Base-by-base conservation (phyloP, 2,329 filamentous ascomycete genomes). In the Cladophialophora chaetospira region DNA sequence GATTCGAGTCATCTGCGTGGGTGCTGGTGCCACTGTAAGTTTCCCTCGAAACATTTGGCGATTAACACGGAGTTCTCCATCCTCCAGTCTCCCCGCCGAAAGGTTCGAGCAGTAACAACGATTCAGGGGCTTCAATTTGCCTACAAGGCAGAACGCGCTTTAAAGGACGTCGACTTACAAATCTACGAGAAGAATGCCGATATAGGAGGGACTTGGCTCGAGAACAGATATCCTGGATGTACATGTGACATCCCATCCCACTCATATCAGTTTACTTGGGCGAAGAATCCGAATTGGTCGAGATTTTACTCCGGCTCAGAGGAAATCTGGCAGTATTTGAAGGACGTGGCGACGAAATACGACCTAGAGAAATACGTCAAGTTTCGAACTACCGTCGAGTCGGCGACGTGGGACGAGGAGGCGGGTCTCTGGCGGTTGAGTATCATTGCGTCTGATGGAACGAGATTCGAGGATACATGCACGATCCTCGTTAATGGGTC, bases 181-280 rank as follows among this genome's bases (percentile, higher is more conserved):
- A 66, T 69, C 17, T 69, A 67, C 17, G 67, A 69, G 46, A 63
- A 63, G 56, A 69, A 70, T 23, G 31, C 35, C 10, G 67, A 69
- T 8, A 33, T 71, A 19, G 69, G 69, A 3, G 69, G 69, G 1
- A 69, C 69, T 5, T 71, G 69, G 69, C 58, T 64, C 3, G 67
- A 67, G 57, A 71, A 71, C 54, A 38, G 60, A 8, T 71, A 70
- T 51, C 68, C 67, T 6, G 69, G 70, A 6, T 70, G 69, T 58
- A 60, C 58, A n/a, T 63, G 61, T 38, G 61, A 63, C 40, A 62
- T 64, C 4, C 79, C 75, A 83, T 79, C 68, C 82, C 80, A 15
- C 85, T 85, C 63, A 80, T 61, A 61, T 52, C 77, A 81, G 55
- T 81, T 78, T 58, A 75, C 73, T 5, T 82, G 79, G 70, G 77